phyloP scores from a whole-genome alignment of 78 protist species.

The Bigelowiella natans region DNA sequence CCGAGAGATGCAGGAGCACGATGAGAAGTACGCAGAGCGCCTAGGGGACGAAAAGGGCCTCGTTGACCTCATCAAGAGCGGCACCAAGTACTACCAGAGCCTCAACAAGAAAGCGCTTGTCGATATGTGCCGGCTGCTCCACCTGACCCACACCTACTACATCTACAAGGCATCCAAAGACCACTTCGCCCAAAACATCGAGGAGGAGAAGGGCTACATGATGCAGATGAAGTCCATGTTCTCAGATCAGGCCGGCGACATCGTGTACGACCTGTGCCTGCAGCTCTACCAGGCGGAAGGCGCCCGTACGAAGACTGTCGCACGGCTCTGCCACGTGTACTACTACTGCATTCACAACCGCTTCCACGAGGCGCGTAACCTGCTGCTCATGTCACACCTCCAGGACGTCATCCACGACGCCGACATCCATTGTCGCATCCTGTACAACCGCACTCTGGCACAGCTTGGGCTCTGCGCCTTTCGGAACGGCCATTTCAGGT shows the following conservation, averaged over 20 bases:
- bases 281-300: conserved; percentile 44
- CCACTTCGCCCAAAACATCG: not conserved
- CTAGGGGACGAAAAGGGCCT: conserved; percentile 53
- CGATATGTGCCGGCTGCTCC: not conserved
- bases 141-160: conserved; percentile 58
- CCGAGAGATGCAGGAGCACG: conserved; percentile 61
- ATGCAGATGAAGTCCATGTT: not conserved
- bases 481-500: conserved; percentile 58
- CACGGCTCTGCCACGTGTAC: conserved; percentile 62
- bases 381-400: conserved; percentile 65
- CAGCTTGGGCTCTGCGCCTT: conserved; percentile 92
- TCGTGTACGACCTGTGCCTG: not conserved
- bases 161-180: not conserved
- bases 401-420: conserved; percentile 51
- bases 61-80: conserved; percentile 2
- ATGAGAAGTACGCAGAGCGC: conserved; percentile 55
- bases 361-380: conserved; percentile 67
- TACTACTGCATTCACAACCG: conserved; percentile 53
- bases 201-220: not conserved
- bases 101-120: not conserved
- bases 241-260: not conserved
- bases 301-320: conserved; percentile 54
- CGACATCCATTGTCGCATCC: conserved; percentile 40
- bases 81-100: conserved; percentile 32
- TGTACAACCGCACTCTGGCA: conserved; percentile 82